phyloP scores from a whole-genome alignment of 192 early-diverging fungal genomes.

The Backusella macrospora region DNA sequence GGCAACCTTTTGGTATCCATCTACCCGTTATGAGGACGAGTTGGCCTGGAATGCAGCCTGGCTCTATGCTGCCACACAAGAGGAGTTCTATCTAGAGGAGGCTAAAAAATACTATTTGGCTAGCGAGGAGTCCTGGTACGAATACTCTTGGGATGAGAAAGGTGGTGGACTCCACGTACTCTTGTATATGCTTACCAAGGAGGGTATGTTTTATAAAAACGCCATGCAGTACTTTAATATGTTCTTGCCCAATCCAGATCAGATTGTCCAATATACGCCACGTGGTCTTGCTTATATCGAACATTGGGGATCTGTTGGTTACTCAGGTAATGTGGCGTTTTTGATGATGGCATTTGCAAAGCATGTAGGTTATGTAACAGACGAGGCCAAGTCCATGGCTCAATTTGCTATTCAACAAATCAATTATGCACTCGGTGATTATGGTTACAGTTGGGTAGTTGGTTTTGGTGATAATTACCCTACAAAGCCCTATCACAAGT shows the following conservation, averaged over 20 bases:
- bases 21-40: constrained; percentile 56
- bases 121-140: constrained; percentile 27
- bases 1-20: constrained; percentile 51
- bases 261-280: constrained; percentile 47
- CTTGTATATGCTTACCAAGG: constrained; percentile 47
- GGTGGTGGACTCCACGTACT: constrained; percentile 44
- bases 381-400: constrained; percentile 27
- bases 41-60: constrained; percentile 59
- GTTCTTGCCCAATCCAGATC: constrained; percentile 39
- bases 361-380: constrained; percentile 22
- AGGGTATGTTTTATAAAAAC: constrained; percentile 39
- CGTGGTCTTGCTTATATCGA: constrained; percentile 52
- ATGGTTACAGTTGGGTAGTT: constrained; percentile 52
- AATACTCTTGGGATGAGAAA: constrained; percentile 60
- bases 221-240: constrained; percentile 38
- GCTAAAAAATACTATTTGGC: constrained; percentile 44
- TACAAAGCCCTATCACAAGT: constrained; percentile 53
- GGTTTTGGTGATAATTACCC: constrained; percentile 60
- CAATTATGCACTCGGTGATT: constrained; percentile 58
- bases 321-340: constrained; percentile 49
- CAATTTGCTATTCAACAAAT: constrained; percentile 53
- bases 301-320: constrained; percentile 55
- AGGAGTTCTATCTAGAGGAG: constrained; percentile 43
- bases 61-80: constrained; percentile 56
- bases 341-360: constrained; percentile 50